These are phyloP conservation scores for Amyloporia xantha DNA, from an alignment of 768 basidiomycete species.

Conservation along the genomic window DNA sequence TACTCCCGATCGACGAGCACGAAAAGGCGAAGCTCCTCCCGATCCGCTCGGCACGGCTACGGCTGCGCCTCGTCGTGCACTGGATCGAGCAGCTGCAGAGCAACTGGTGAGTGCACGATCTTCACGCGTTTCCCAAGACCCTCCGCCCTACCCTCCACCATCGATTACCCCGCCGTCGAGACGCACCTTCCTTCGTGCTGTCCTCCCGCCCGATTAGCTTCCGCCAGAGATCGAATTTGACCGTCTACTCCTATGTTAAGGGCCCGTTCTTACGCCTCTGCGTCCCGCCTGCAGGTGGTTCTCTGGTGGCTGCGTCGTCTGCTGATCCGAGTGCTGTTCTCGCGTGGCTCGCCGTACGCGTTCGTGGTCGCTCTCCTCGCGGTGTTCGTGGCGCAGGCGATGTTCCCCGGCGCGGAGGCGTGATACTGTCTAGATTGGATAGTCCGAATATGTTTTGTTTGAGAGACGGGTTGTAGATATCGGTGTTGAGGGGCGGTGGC, in stretches of 20 bases:
- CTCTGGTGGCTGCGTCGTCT: constrained; percentile 59
- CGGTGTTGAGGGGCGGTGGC: too few species aligned
- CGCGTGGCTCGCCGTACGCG: constrained; percentile 3
- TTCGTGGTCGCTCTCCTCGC: constrained; percentile 7
- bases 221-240: neutral
- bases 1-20: constrained; percentile 87
- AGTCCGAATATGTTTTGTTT: too few species aligned
- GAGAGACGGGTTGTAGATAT: too few species aligned
- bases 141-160: constrained; percentile 18
- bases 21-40: constrained; percentile 86
- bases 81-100: constrained; percentile 84
- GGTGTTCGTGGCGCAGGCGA: constrained; percentile 11
- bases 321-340: constrained; percentile 20
- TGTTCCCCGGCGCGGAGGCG: too few species aligned
- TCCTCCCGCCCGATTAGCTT: constrained; percentile 8
- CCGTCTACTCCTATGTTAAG: constrained; percentile 9
- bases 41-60: constrained; percentile 67
- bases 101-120: constrained; percentile 42
- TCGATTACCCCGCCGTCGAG: too few species aligned
- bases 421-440: too few species aligned
- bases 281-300: constrained; percentile 57
- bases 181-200: neutral
- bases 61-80: constrained; percentile 80
- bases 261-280: constrained; percentile 16
- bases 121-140: constrained; percentile 6